phyloP scores from a whole-genome alignment of 1,139 yeast genomes.

The Magnusiomyces suaveolens region DNA sequence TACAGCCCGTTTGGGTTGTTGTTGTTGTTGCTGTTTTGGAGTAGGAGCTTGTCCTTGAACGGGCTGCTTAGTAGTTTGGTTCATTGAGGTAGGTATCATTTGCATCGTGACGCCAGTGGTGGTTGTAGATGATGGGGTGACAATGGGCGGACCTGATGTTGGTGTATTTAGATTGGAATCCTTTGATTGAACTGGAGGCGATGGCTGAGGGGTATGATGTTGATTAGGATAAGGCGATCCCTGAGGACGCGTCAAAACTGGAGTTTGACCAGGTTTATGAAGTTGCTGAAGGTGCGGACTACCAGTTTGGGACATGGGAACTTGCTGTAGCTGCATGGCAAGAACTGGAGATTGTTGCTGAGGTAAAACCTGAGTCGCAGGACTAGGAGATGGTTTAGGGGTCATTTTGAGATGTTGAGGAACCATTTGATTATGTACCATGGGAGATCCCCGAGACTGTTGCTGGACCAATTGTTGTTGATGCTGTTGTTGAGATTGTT shows the following conservation, averaged over 20 bases:
- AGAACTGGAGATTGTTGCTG: conserved; percentile 1
- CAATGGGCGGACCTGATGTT: conserved; percentile 8
- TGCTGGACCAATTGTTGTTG: neutral
- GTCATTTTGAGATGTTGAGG: neutral
- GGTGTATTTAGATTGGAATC: conserved; percentile 4
- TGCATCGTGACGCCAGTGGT: conserved; percentile 1
- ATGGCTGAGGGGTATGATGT: conserved; percentile 6
- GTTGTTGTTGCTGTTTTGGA: conserved; percentile 5
- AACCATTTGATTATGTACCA: neutral
- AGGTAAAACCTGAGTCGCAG: neutral
- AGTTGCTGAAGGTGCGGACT: conserved; percentile 13
- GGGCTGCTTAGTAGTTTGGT: neutral
- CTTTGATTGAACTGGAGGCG: conserved; percentile 3
- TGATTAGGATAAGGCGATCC: conserved; percentile 6
- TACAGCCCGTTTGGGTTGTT: conserved; percentile 8
- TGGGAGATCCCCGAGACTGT: neutral
- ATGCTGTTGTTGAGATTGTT: conserved; percentile 1
- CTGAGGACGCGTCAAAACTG: conserved; percentile 10
- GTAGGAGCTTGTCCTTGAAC: conserved; percentile 4
- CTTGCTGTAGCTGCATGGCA: neutral
- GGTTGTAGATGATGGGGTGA: neutral
- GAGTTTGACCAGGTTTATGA: conserved; percentile 17
- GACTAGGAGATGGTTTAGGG: conserved; percentile 4
- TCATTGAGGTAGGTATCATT: neutral
- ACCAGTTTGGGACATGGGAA: neutral